phyloP scores from a whole-genome alignment of 176 grass and related monocot species.

The Triticum urartu region DNA sequence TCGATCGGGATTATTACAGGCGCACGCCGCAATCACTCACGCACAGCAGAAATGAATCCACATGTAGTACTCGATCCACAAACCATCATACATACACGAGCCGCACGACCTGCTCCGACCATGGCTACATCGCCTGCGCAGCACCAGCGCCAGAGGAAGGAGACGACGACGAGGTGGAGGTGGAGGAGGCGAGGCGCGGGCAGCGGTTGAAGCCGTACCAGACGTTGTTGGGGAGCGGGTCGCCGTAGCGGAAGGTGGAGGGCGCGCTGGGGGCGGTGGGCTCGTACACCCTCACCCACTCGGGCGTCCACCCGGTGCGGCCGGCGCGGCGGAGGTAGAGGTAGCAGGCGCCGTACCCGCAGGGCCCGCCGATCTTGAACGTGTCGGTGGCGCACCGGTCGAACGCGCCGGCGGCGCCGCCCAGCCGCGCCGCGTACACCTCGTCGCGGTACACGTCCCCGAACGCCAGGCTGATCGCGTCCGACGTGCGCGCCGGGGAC shows the following conservation, averaged over 20 bases:
- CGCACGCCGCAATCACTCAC: background rate
- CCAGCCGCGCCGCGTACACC: slow-evolving; percentile 65
- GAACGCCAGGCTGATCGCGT: slow-evolving; percentile 73
- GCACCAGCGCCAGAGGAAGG: background rate
- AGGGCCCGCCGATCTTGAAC: slow-evolving; percentile 63
- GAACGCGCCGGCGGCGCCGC: slow-evolving; percentile 46
- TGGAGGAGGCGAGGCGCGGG: background rate
- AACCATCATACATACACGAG: background rate
- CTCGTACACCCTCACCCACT: slow-evolving; percentile 74
- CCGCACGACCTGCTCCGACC: background rate
- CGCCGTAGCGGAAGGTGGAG: slow-evolving; percentile 76
- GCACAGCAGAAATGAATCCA: background rate
- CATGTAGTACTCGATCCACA: background rate
- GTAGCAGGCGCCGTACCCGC: slow-evolving; percentile 86
- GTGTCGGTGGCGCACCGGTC: slow-evolving; percentile 83
- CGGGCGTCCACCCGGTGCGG: slow-evolving; percentile 55
- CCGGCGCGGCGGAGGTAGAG: slow-evolving; percentile 74
- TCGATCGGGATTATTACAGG: background rate
- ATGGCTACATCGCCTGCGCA: background rate
- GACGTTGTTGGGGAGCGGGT: slow-evolving; percentile 47
- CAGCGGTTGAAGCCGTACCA: slow-evolving; percentile 85
- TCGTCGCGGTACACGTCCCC: slow-evolving; percentile 70
- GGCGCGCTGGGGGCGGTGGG: slow-evolving; percentile 22
- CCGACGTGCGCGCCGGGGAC: slow-evolving; percentile 44
- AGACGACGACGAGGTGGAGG: background rate